These are phyloP conservation scores for Candida mesenterica DNA, from an alignment of 1,139 yeast species.

Conservation along the genomic window DNA sequence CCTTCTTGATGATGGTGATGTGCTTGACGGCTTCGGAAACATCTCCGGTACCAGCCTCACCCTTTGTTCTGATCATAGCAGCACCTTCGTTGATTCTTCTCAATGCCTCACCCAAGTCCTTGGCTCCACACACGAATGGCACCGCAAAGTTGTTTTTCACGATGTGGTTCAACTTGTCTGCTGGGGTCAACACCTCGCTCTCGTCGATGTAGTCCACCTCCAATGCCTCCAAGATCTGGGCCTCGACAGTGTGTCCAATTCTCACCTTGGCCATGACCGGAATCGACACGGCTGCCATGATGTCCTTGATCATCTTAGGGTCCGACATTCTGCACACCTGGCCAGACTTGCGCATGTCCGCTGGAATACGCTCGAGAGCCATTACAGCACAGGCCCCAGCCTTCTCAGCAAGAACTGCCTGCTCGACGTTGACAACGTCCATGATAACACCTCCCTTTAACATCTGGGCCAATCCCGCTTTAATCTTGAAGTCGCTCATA, in stretches of 20 bases:
- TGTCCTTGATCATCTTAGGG: constrained; percentile 75
- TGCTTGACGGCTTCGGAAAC: constrained; percentile 84
- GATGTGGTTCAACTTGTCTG: constrained; percentile 70
- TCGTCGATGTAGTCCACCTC: constrained; percentile 83
- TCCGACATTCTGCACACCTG: constrained; percentile 89
- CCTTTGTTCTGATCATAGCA: constrained; percentile 85
- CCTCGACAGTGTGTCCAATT: constrained; percentile 84
- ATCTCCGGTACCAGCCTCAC: constrained; percentile 91
- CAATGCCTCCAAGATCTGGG: constrained; percentile 72
- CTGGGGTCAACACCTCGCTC: constrained; percentile 81
- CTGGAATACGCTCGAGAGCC: constrained; percentile 87
- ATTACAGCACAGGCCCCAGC: constrained; percentile 92
- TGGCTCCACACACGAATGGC: constrained; percentile 87
- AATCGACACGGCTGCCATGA: constrained; percentile 69
- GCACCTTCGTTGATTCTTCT: constrained; percentile 84
- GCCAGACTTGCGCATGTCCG: constrained; percentile 81
- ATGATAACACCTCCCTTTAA: constrained; percentile 64
- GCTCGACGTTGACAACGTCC: constrained; percentile 55
- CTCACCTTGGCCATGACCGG: constrained; percentile 90
- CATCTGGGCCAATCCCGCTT: constrained; percentile 87
- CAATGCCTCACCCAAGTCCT: constrained; percentile 80
- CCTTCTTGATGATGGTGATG: constrained; percentile 56
- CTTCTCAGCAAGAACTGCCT: constrained; percentile 63
- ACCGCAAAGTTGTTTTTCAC: constrained; percentile 60
- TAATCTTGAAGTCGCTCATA: constrained; percentile 59